A percentile compares a stretch with the other conserved stretches of the same genome.
These are phyloP conservation scores for Paecilomyces sp. DNA, from an alignment of 2,329 filamentous ascomycete species.

Conservation along the genomic window DNA sequence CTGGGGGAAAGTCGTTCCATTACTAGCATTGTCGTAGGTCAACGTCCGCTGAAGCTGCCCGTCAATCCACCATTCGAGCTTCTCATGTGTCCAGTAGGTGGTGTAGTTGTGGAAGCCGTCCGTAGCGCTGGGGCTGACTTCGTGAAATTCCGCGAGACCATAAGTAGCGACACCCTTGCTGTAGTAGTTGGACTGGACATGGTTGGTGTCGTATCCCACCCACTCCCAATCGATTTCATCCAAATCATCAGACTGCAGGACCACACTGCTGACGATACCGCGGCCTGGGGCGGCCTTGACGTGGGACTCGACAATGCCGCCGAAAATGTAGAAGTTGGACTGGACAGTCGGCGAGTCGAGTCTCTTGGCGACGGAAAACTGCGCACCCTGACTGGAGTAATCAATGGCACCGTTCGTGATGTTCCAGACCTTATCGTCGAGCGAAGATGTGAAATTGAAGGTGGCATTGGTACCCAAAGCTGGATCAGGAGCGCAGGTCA, in stretches of 20 bases:
- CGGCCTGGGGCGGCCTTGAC: constrained; percentile 68
- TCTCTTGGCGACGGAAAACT: constrained; percentile 63
- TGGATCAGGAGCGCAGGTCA: constrained; percentile 61
- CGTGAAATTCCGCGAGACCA: constrained; percentile 74
- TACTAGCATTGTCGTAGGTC: constrained; percentile 49
- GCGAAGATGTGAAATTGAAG: constrained; percentile 52
- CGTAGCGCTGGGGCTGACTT: constrained; percentile 51
- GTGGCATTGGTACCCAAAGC: constrained; percentile 58
- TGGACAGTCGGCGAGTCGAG: constrained; percentile 73
- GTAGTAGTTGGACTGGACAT: constrained; percentile 83
- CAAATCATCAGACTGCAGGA: constrained; percentile 74
- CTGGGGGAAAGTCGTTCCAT: constrained; percentile 58
- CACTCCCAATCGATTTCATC: constrained; percentile 75
- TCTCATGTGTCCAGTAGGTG: constrained; percentile 60
- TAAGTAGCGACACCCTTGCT: constrained; percentile 80
- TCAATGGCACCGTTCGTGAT: constrained; percentile 59
- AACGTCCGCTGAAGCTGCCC: constrained; percentile 55
- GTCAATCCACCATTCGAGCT: constrained; percentile 61
- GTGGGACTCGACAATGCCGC: constrained; percentile 68
- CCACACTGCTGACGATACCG: constrained; percentile 75
- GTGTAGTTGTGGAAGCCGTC: constrained; percentile 41
- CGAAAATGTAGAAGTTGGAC: constrained; percentile 79
- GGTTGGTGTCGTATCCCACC: constrained; percentile 30
- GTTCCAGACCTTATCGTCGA: constrained; percentile 58
- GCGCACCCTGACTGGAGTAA: constrained; percentile 58